Percentiles rank a stretch among this genome's conserved stretches.
Conservation (phyloP, 495 filamentous ascomycete genomes). For the Platismatia glauca region DNA sequence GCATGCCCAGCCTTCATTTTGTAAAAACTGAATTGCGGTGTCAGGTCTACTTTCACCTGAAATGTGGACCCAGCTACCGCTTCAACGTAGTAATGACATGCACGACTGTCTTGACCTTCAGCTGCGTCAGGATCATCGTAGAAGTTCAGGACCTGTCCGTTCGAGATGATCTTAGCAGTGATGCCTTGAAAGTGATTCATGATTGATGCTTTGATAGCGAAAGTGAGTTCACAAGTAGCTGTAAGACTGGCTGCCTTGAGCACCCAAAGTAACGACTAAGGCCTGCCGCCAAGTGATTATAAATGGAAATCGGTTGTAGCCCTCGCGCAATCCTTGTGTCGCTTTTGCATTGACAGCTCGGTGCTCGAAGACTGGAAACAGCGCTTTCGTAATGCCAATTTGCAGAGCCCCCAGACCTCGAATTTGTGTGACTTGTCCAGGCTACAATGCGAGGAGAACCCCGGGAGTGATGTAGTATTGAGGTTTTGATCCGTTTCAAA, state of each 20-base stretch:
- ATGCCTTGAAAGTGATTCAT: slow-evolving; percentile 6
- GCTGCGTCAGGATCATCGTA: slow-evolving; percentile 6
- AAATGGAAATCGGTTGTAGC: not conserved
- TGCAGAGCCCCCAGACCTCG: not conserved
- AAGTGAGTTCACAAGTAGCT: not conserved
- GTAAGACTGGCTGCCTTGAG: not conserved
- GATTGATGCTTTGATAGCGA: not conserved
- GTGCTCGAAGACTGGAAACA: not conserved
- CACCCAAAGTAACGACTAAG: not conserved
- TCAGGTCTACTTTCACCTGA: not conserved
- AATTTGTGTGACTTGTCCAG: not conserved
- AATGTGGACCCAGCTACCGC: slow-evolving; percentile 5
- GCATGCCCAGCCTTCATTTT: not conserved
- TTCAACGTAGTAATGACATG: not conserved
- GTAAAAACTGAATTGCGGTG: not conserved
- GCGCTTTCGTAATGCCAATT: not conserved
- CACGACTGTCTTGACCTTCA: not conserved
- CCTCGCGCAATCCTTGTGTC: not conserved
- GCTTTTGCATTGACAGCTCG: not conserved
- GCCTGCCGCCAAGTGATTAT: not conserved
- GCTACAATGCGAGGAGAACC: too few species aligned
- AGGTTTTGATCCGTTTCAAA: not conserved
- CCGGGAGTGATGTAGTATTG: not conserved
- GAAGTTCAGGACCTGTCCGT: not conserved
- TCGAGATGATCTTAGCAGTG: slow-evolving; percentile 1